phyloP scores from a whole-genome alignment of 441 rosid genomes.

The Euphorbia corollata region DNA sequence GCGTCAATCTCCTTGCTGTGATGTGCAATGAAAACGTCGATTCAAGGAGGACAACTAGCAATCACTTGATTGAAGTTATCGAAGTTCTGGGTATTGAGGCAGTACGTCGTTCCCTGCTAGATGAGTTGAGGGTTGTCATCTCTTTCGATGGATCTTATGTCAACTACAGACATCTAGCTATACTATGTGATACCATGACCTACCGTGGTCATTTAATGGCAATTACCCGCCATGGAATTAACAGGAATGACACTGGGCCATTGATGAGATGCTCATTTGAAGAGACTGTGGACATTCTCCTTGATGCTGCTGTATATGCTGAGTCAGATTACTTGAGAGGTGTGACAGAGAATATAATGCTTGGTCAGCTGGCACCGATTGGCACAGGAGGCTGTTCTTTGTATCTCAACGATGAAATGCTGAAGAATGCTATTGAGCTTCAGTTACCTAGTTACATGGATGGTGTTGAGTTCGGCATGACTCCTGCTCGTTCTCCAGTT shows the following conservation, averaged over 20 bases:
- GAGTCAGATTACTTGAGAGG: conserved; percentile 81
- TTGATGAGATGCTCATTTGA: conserved; percentile 98
- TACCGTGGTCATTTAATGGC: conserved; percentile 99
- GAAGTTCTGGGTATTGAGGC: conserved; percentile 98
- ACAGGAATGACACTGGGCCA: conserved; percentile 94
- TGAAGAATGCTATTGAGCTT: conserved; percentile 95
- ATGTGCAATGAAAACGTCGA: conserved; percentile 94
- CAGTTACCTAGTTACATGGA: conserved; percentile 98
- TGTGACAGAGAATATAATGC: conserved; percentile 95
- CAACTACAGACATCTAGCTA: conserved; percentile 91
- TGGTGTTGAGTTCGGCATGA: conserved; percentile 80
- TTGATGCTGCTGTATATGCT: conserved; percentile 95
- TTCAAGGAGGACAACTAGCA: conserved; percentile 89
- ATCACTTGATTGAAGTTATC: conserved; percentile 89
- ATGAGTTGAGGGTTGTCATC: conserved; percentile 91
- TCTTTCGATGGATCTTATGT: conserved; percentile 98
- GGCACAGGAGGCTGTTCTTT: conserved; percentile 87
- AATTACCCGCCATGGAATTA: conserved; percentile 96
- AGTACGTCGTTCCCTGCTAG: conserved; percentile 82
- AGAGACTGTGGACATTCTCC: conserved; percentile 96
- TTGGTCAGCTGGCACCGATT: conserved; percentile 95
- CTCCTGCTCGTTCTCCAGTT: conserved; percentile 74
- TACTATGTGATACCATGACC: conserved; percentile 96
- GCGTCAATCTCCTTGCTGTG: conserved; percentile 95
- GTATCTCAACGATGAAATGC: conserved; percentile 92